Evolutionary conservation across 1,139 yeast genomes (phyloP), one percentile per base, ranked within the genome.

Genomic region (Blastobotrys serpentis): DNA sequence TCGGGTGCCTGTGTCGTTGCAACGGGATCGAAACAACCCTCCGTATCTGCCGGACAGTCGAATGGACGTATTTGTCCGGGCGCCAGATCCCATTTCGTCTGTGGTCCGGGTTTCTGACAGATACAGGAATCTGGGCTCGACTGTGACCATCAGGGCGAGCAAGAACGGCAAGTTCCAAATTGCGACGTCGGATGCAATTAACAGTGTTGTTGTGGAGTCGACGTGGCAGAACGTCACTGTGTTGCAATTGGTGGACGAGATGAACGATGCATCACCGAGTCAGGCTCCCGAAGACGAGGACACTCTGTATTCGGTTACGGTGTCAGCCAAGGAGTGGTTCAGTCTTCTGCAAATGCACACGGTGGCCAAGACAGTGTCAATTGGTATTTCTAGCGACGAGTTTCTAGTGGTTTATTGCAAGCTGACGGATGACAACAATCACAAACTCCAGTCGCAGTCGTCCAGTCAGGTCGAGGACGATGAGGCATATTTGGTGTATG

Each of bases 321-420:
- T 69, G 5, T 59, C 55, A 22, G 57, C 69, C 0, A 60, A 60
- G 34, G 73, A 70, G 49, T 65, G 71, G 65, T 54, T 53, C 42
- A 60, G 57, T 23, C 64, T 64, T n/a, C 51, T 71, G 19, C 62
- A 59, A 26, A 56, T 62, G 17, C 59, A 63, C 21, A 37, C 52
- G 6, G 54, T 59, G 18, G 61, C 63, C 23, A 59, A 58, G 39
- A 58, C 63, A 18, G 56, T 69, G 23, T 58, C 69, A 2, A 46
- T 70, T 8, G 71, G 73, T 18, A 54, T 70, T 11, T 54, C 61
- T 30, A 59, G 68, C 46, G 56, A 56, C 8, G 55, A 56, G 13
- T 62, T 65, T 3, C 53, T 68, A 16, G 62, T 64, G 8, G 57
- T 68, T 14, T 67, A 68, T 44, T 70, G 66, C 44, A 65, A 61